These are phyloP conservation scores for Sideroxylon spinosum DNA, from an alignment of 179 eudicot species.

Conservation along the genomic window DNA sequence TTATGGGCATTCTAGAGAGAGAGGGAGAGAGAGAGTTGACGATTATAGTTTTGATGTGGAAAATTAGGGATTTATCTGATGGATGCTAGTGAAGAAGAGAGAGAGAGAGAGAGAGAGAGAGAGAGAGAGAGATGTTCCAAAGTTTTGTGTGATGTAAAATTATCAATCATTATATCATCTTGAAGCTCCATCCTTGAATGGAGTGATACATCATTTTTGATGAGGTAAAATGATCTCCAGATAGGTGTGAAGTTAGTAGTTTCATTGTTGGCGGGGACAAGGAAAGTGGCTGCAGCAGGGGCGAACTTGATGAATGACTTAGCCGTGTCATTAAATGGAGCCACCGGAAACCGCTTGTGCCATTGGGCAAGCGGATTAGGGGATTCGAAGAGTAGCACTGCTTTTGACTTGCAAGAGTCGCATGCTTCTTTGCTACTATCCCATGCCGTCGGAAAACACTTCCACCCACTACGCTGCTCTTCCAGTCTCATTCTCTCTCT, in stretches of 20 bases:
- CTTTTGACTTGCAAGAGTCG: slow-evolving; percentile 65
- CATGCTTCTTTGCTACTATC: slow-evolving; percentile 35
- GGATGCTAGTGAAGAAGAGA: slow-evolving; percentile 6
- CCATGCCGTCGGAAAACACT: slow-evolving; percentile 26
- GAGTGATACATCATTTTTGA: slow-evolving; percentile 24
- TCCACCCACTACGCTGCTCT: slow-evolving; percentile 1
- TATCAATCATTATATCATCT: slow-evolving; percentile 15
- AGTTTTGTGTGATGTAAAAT: slow-evolving; percentile 24
- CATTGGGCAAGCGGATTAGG: slow-evolving; percentile 62
- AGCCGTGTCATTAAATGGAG: slow-evolving; percentile 49
- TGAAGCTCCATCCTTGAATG: slow-evolving; percentile 26
- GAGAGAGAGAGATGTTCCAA: slow-evolving; percentile 15
- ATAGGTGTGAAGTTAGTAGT: neutral
- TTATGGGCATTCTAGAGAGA: slow-evolving; percentile 26
- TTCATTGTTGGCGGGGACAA: neutral
- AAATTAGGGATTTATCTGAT: slow-evolving; percentile 14
- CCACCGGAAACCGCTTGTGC: slow-evolving; percentile 59
- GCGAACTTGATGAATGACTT: slow-evolving; percentile 25
- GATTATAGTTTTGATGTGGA: slow-evolving; percentile 17
- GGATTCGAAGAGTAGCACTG: slow-evolving; percentile 59
- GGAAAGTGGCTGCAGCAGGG: slow-evolving; percentile 5
- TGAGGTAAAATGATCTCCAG: slow-evolving; percentile 46
- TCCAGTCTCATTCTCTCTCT: neutral
- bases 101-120: slow-evolving; percentile 16
- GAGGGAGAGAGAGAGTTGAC: slow-evolving; percentile 11